phyloP scores from a whole-genome alignment of 768 basidiomycete genomes.

The Gautieria morchelliformis region DNA sequence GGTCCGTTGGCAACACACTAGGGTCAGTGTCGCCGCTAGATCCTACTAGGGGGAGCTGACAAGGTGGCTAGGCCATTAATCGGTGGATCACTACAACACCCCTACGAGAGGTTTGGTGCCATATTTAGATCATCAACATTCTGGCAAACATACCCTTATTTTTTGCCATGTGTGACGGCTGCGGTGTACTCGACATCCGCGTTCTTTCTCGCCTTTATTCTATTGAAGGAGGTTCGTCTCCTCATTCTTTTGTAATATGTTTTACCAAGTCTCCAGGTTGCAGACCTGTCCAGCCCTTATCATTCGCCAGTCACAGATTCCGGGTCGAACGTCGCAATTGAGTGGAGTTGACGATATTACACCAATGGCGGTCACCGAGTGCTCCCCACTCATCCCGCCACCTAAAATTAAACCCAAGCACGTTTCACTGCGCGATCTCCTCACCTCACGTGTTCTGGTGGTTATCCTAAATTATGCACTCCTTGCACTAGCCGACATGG shows the following conservation, averaged over 20 bases:
- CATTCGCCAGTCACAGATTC: not conserved
- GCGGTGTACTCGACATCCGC: slow-evolving; percentile 26
- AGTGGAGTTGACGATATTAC: slow-evolving; percentile 11
- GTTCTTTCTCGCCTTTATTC: slow-evolving; percentile 35
- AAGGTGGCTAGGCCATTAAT: slow-evolving; percentile 43
- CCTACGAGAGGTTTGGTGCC: slow-evolving; percentile 55
- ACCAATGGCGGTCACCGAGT: not conserved
- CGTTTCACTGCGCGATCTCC: slow-evolving; percentile 37
- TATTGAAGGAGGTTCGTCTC: slow-evolving; percentile 43
- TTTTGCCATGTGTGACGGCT: slow-evolving; percentile 51
- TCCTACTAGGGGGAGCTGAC: slow-evolving; percentile 25
- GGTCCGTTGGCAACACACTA: slow-evolving; percentile 34
- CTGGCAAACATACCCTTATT: slow-evolving; percentile 63
- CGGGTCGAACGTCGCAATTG: not conserved
- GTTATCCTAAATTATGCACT: slow-evolving; percentile 57
- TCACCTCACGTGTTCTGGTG: slow-evolving; percentile 47
- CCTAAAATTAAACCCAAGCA: slow-evolving; percentile 18
- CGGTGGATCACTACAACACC: slow-evolving; percentile 57
- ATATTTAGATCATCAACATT: slow-evolving; percentile 48
- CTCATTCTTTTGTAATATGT: not conserved
- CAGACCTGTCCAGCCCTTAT: not conserved
- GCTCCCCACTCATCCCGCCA: not conserved
- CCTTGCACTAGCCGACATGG: slow-evolving; percentile 58
- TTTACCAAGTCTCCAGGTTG: not conserved
- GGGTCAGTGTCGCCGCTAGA: slow-evolving; percentile 28